Evolutionary conservation across 371 early-diverging fungal genomes (phyloP), one percentile per base, ranked within the genome.

Genomic region (Vairimorpha ceranae): DNA sequence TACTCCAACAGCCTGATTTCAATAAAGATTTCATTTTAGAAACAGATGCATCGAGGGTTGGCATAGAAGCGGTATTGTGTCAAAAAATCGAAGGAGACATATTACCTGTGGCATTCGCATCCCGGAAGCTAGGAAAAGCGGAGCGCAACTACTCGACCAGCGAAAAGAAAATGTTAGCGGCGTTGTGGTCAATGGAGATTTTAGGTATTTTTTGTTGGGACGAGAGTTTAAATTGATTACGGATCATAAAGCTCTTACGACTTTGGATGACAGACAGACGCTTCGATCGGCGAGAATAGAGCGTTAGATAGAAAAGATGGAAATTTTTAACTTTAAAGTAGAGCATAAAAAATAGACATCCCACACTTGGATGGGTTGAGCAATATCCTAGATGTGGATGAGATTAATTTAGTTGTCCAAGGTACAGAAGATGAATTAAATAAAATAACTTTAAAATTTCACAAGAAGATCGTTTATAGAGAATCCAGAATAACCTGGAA

Each of bases 231-330:
- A 12, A 58, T n/a, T 79, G 14, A 54, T 63, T 15, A 79, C 79
- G n/a, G 79, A 79, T 43, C 77, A 79, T 41, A 72, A 65, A 73
- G 72, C 79, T 25, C 12, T 79, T 67, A 17, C 3, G 52, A 7
- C 23, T 12, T 6, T 78, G 0, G 33, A 52, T 76, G 45, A 72
- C 4, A 77, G 67, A 54, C 33, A n/a, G 25, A 43, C 19, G 12
- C 30, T 65, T 0, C n/a, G 33, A 35, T 23, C 19, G 8, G 27
- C 23, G 35, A 58, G 75, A 61, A 36, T 77, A 52, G 10, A 45
- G 0, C 71, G 76, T 60, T 71, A 67, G 73, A 36, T 54, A 21
- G 56, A 70, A 29, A 65, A 36, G 27, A 27, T 77, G 19, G 23
- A 65, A 25, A 21, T 27, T 4, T 74, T 27, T 63, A 45, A 66